A percentile compares a stretch with the other conserved stretches of the same genome.
Evolutionary conservation across 2,329 filamentous ascomycete genomes (phyloP).

Genomic region (Tolypocladium capitatum): DNA sequence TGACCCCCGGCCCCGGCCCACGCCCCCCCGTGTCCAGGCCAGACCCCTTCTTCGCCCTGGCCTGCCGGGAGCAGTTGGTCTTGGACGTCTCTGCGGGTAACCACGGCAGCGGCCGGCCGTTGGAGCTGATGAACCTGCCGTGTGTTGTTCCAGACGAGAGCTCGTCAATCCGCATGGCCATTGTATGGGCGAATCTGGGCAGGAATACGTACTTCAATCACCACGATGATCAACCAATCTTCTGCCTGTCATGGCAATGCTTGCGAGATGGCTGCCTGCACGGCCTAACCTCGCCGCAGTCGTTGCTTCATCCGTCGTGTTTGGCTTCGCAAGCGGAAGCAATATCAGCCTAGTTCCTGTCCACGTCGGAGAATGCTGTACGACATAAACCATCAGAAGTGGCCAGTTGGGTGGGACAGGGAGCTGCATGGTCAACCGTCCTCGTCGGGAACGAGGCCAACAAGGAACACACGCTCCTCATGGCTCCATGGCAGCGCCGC

Average conservation of each 20-base stretch:
- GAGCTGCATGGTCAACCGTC: too few species aligned
- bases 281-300: constrained; percentile 28
- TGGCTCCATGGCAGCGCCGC: too few species aligned
- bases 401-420: too few species aligned
- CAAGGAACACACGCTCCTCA: too few species aligned
- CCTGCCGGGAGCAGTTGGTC: too few species aligned
- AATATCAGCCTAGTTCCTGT: constrained; percentile 58
- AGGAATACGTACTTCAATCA: constrained; percentile 26
- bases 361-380: constrained; percentile 57
- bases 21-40: too few species aligned
- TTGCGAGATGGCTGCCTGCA: constrained; percentile 50
- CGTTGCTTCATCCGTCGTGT: constrained; percentile 4
- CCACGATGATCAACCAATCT: constrained; percentile 45
- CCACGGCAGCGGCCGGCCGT: constrained; percentile 5
- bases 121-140: constrained; percentile 5
- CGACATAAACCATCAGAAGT: too few species aligned
- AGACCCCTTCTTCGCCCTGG: too few species aligned
- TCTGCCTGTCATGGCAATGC: constrained; percentile 30
- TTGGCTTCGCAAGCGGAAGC: constrained; percentile 54
- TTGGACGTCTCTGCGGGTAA: neutral
- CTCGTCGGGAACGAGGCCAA: too few species aligned
- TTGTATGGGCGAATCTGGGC: too few species aligned
- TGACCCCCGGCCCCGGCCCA: neutral
- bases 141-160: constrained; percentile 5
- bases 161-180: constrained; percentile 2